Base-by-base conservation (phyloP, 495 filamentous ascomycete species). In the Aspergillus incahuasiensis region DNA sequence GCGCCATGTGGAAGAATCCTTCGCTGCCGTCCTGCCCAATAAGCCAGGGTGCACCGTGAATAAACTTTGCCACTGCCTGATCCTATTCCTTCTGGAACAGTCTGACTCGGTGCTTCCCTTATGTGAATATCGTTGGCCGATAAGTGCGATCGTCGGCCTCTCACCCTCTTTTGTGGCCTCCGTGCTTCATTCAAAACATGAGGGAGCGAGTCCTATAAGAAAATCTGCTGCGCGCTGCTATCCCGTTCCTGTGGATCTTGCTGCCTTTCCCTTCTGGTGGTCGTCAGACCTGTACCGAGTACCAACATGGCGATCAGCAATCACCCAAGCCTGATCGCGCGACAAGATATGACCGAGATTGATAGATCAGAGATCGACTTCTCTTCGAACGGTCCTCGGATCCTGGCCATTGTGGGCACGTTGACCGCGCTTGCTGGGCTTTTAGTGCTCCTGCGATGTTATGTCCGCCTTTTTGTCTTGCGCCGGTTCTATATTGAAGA, bases 321-420 rank as follows among this genome's bases (percentile, higher is more conserved):
- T 35, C 32, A 2, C 2, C 32, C 42, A 6, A 8, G 6, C 1
- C n/a, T 52, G 2, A 6, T 40, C 6, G 13, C 20, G 6, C 55
- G 40, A 47, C 48, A 52, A 20, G 25, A 45, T 7, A 11, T n/a
- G 15, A 19, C 45, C 7, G 42, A 20, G 11, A 3, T 25, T 6
- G 25, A 53, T 4, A 21, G 21, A 5, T 6, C 49, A 35, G 16
- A 24, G 12, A 18, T 22, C n/a, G 48, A 50, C 19, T 54, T 35
- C 6, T 45, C 48, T 3, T 30, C 51, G n/a, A 41, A 79, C 76
- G 61, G 62, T 7, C 51, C 60, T n/a, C 55, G 45, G 9, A 60
- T 65, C 12, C 55, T 61, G 3, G 49, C 58, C n/a, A 58, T 64
- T 24, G 48, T 63, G 21, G 63, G 52, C 1, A n/a, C 51, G 0